Conservation (phyloP, 2,329 filamentous ascomycete species). For the Graphiopsis chlorocephala region DNA sequence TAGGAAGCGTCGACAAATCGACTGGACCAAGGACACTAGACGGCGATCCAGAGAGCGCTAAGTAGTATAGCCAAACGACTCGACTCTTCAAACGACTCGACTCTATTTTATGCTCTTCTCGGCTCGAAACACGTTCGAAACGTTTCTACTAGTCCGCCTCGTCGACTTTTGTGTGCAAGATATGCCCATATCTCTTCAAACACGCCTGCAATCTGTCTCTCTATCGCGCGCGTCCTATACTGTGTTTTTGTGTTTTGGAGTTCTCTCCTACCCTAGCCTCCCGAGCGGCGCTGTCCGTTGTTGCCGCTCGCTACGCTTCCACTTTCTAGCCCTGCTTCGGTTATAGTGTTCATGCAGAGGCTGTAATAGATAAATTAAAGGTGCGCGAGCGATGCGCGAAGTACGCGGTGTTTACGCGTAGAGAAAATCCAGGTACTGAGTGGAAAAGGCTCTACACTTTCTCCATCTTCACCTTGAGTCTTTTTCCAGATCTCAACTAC, state of each 20-base stretch:
- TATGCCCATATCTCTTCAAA: background rate
- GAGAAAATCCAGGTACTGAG: background rate
- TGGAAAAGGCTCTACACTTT: background rate
- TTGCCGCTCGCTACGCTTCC: background rate
- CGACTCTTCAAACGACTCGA: conserved; percentile 1
- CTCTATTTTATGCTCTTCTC: background rate
- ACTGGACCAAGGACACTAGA: background rate
- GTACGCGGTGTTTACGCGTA: background rate
- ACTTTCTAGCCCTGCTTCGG: background rate
- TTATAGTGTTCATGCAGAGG: background rate
- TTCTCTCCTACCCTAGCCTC: background rate
- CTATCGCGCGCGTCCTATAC: background rate
- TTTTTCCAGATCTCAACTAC: background rate
- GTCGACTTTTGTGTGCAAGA: background rate
- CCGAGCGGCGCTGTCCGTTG: background rate
- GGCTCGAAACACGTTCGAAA: background rate
- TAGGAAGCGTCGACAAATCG: background rate
- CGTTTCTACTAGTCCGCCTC: background rate
- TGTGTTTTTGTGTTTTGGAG: background rate
- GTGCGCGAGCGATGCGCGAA: background rate
- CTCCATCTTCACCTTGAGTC: background rate
- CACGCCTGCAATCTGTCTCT: background rate
- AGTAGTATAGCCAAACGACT: background rate
- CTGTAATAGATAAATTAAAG: conserved; percentile 1
- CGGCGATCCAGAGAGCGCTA: background rate